Evolutionary conservation across 2,329 filamentous ascomycete species (phyloP).

Genomic region (Colletotrichum endophyticum): DNA sequence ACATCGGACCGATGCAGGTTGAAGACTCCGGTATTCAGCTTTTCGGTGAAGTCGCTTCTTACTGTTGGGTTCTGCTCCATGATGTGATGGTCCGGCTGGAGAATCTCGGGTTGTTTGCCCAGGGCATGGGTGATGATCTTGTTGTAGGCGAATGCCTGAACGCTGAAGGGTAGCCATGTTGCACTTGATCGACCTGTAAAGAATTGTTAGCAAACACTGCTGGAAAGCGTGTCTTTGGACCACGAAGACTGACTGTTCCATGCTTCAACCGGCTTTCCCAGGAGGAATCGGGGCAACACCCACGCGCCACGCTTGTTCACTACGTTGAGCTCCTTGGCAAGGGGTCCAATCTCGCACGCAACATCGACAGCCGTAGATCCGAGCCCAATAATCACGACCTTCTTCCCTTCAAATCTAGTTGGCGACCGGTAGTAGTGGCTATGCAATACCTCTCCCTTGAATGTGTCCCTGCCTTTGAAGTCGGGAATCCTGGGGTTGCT

Average conservation of each 20-base stretch:
- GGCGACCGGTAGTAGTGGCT: slow-evolving; percentile 41
- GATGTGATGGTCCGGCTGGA: slow-evolving; percentile 37
- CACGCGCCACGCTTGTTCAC: slow-evolving; percentile 41
- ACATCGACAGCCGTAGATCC: slow-evolving; percentile 44
- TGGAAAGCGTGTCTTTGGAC: neutral
- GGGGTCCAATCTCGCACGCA: slow-evolving; percentile 37
- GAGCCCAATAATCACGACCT: slow-evolving; percentile 39
- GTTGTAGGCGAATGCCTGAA: slow-evolving; percentile 33
- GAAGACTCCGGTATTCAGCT: slow-evolving; percentile 34
- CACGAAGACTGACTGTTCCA: slow-evolving; percentile 34
- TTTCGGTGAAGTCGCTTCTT: slow-evolving; percentile 32
- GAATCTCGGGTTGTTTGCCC: slow-evolving; percentile 32
- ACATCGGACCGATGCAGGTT: slow-evolving; percentile 34
- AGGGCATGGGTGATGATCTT: slow-evolving; percentile 32
- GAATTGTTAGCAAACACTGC: neutral
- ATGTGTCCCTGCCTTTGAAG: slow-evolving; percentile 33
- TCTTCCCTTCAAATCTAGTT: slow-evolving; percentile 37
- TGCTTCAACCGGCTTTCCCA: slow-evolving; percentile 38
- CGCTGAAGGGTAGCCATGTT: slow-evolving; percentile 28
- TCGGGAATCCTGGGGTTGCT: slow-evolving; percentile 34
- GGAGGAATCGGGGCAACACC: slow-evolving; percentile 40
- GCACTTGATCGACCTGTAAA: slow-evolving; percentile 30
- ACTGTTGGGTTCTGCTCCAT: slow-evolving; percentile 38
- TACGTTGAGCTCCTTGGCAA: slow-evolving; percentile 37
- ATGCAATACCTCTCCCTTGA: slow-evolving; percentile 38